These are phyloP conservation scores for Aureobasidium sp. DNA, from an alignment of 2,329 filamentous ascomycete genomes.

Conservation along the genomic window DNA sequence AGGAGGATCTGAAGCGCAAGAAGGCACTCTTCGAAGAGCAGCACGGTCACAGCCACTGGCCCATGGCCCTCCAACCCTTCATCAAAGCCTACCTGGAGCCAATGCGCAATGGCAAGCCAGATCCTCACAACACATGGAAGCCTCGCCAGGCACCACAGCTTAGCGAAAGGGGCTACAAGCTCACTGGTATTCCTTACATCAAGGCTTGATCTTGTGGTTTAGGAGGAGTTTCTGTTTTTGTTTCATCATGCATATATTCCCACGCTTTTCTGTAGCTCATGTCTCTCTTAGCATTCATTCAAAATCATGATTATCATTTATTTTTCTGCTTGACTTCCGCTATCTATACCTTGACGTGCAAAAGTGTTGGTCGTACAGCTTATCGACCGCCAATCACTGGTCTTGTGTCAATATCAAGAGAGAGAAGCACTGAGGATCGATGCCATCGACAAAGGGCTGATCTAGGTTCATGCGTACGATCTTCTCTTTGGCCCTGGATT, in stretches of 20 bases:
- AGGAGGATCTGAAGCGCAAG: slow-evolving; percentile 14
- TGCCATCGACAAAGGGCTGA: too few species aligned
- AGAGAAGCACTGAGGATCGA: too few species aligned
- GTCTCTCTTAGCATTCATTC: background rate
- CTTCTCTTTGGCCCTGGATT: too few species aligned
- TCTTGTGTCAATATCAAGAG: too few species aligned
- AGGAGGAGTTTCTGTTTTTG: too few species aligned
- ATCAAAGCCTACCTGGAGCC: slow-evolving; percentile 8
- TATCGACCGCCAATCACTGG: too few species aligned
- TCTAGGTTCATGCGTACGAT: too few species aligned
- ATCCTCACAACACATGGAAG: slow-evolving; percentile 28
- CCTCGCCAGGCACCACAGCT: slow-evolving; percentile 34
- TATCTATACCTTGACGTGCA: too few species aligned
- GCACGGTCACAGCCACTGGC: slow-evolving; percentile 14
- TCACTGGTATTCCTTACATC: slow-evolving; percentile 38
- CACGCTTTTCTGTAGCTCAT: background rate
- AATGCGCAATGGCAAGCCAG: slow-evolving; percentile 24
- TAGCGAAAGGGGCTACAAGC: slow-evolving; percentile 35
- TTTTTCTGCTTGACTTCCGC: too few species aligned
- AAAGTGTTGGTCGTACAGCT: too few species aligned
- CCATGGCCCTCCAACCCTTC: slow-evolving; percentile 16
- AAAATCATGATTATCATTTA: background rate
- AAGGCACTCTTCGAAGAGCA: slow-evolving; percentile 14
- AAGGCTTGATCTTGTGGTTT: background rate
- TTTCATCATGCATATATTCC: background rate